phyloP scores from a whole-genome alignment of 441 rosid genomes.

The Kokia cookei region DNA sequence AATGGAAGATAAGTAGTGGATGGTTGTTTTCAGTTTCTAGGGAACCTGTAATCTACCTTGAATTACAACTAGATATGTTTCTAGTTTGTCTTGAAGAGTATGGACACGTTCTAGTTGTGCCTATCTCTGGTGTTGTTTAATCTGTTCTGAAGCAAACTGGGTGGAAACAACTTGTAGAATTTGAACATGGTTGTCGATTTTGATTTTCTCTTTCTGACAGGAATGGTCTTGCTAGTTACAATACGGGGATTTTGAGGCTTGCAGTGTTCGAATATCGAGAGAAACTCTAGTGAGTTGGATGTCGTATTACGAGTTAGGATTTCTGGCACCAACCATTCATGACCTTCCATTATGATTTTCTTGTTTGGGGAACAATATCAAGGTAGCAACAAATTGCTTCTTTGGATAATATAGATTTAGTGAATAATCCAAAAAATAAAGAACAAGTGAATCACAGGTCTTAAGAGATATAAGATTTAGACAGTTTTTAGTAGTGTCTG shows the following conservation, averaged over 20 bases:
- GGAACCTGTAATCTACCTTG: not conserved
- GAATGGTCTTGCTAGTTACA: not conserved
- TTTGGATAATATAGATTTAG: too few species aligned
- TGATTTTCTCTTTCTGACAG: not conserved
- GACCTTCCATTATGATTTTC: not conserved
- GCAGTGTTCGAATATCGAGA: not conserved
- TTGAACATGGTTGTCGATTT: not conserved
- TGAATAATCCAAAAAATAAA: not conserved
- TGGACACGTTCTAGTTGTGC: not conserved
- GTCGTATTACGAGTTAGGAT: not conserved
- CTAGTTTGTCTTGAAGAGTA: not conserved
- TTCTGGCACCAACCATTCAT: not conserved
- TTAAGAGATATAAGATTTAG: not conserved
- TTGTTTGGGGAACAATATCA: not conserved
- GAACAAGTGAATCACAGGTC: not conserved
- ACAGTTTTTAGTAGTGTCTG: not conserved
- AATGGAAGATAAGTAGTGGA: not conserved
- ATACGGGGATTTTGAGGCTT: not conserved
- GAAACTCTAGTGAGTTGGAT: not conserved
- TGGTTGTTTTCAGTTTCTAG: not conserved
- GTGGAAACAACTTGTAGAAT: not conserved
- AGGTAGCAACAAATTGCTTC: too few species aligned
- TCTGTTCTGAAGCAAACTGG: not conserved
- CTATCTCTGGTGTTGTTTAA: not conserved
- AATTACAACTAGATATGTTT: not conserved